Base-by-base conservation (phyloP, 2,329 filamentous ascomycete genomes). In the Orbilia brochopaga region DNA sequence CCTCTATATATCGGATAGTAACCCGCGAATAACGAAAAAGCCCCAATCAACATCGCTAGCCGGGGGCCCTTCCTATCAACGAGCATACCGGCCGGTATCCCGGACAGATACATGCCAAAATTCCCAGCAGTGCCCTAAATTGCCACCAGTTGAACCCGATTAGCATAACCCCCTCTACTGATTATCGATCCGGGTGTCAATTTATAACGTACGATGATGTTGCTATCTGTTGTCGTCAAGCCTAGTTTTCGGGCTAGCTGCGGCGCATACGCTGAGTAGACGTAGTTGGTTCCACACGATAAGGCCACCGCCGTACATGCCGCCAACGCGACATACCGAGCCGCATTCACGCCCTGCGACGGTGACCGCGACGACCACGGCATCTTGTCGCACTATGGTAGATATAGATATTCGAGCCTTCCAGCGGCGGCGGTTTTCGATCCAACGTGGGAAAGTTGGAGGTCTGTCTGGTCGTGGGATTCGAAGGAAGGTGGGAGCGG, bases 201-300 rank as follows among this genome's bases (percentile, higher is more conserved):
- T 42, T 17, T 4, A 13, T 4, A 40, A 59, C 85, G 78, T 82
- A 88, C 92, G 78, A 99, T 92, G 75, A 97, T 80, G 80, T 99
- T 97, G 80, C 87, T 92, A 79, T 97, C 85, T 1, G 93, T 97
- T n/a, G 94, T 89, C 13, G 92, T 92, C 73, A 97, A 86, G 78
- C 89, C 87, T 76, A 99, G 83, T 76, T 86, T 88, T 77, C 95
- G 88, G 55, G 92, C 92, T 78, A 97, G 97, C 80, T 97, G 92
- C 19, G 94, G 94, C 13, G 91, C 92, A 92, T 94, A 99, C 80
- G 93, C 93, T 62, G 92, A 97, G 81, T 97, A 99, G 78, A 92
- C 93, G 86, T 99, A 97, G 91, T 97, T 96, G 27, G 60, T 73
- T 73, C 94, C 94, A 79, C 92, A 96, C 72, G 92, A 91, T 69